Percentiles rank a stretch among this genome's conserved stretches.
Conservation (phyloP, 108 stramenopile species). For the Fistulifera pelliculosa region DNA sequence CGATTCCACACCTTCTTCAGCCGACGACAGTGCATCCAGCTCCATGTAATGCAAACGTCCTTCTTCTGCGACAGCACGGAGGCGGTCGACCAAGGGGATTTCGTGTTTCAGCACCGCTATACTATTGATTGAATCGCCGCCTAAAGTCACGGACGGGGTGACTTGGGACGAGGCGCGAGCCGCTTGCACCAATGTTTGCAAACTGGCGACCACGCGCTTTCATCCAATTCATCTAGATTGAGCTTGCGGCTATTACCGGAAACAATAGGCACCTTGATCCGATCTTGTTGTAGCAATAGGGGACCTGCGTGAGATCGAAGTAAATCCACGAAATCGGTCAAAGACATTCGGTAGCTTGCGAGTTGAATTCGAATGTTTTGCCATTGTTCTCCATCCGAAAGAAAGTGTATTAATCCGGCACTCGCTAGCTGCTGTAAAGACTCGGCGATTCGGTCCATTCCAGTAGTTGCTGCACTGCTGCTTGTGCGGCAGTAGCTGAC, state of each 20-base stretch:
- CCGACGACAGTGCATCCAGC: conserved; percentile 49
- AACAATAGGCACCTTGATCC: conserved; percentile 66
- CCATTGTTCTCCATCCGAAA: conserved; percentile 40
- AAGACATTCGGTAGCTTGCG: conserved; percentile 77
- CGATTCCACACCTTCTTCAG: conserved; percentile 54
- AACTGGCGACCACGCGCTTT: conserved; percentile 39
- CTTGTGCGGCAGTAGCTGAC: too few species aligned
- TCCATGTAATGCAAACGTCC: conserved; percentile 69
- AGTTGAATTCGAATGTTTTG: conserved; percentile 55
- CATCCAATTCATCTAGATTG: conserved; percentile 46
- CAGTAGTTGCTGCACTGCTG: too few species aligned
- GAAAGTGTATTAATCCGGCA: conserved; percentile 11
- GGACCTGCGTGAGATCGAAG: conserved; percentile 69
- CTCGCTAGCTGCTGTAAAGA: too few species aligned
- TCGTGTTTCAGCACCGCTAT: conserved; percentile 70
- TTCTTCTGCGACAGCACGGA: conserved; percentile 67
- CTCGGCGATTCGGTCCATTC: too few species aligned
- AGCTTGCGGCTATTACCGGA: conserved; percentile 40
- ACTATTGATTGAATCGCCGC: conserved; percentile 72
- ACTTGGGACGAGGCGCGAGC: conserved; percentile 45
- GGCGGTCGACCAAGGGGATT: conserved; percentile 60
- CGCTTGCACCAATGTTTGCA: too few species aligned
- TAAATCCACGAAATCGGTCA: conserved; percentile 76
- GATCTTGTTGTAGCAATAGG: conserved; percentile 38
- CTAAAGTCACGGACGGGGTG: conserved; percentile 55